These are phyloP conservation scores for Dothideomycetes sp. DNA, from an alignment of 2,329 filamentous ascomycete species.

Conservation along the genomic window DNA sequence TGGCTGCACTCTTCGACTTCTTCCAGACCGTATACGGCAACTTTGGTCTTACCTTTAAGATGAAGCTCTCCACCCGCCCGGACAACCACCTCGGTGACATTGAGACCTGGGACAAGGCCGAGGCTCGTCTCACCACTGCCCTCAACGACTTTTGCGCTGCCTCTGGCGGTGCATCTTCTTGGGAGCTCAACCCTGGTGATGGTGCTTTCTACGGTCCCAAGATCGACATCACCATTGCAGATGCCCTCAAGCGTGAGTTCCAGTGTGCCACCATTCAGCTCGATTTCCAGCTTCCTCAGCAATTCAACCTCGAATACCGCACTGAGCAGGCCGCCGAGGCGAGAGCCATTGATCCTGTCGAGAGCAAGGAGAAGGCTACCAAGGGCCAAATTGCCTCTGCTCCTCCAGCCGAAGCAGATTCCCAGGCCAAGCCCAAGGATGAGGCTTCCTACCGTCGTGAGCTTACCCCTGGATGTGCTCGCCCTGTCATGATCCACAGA, in stretches of 20 bases:
- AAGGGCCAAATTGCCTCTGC: slow-evolving; percentile 21
- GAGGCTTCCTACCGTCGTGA: slow-evolving; percentile 28
- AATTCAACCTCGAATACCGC: slow-evolving; percentile 81
- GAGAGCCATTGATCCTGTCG: slow-evolving; percentile 28
- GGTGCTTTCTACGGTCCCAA: slow-evolving; percentile 98
- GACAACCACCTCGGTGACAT: slow-evolving; percentile 84
- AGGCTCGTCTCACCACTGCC: slow-evolving; percentile 66
- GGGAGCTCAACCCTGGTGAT: slow-evolving; percentile 89
- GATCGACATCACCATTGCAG: slow-evolving; percentile 91
- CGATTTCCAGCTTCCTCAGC: slow-evolving; percentile 74
- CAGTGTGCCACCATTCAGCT: slow-evolving; percentile 93
- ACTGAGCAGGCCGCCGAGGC: slow-evolving; percentile 28
- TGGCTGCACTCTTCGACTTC: slow-evolving; percentile 80
- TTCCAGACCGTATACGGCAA: slow-evolving; percentile 68
- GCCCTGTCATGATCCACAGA: slow-evolving; percentile 79
- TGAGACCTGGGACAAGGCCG: slow-evolving; percentile 81
- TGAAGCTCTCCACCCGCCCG: slow-evolving; percentile 83
- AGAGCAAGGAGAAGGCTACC: slow-evolving; percentile 21
- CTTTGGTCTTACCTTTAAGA: slow-evolving; percentile 81
- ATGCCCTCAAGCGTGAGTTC: slow-evolving; percentile 73
- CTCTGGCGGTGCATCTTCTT: slow-evolving; percentile 49
- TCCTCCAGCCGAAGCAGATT: slow-evolving; percentile 19
- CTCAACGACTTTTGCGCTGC: slow-evolving; percentile 62
- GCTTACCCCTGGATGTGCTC: slow-evolving; percentile 59
- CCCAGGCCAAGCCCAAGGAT: slow-evolving; percentile 16